Evolutionary conservation across 257 asterid genomes (phyloP).

Genomic region (Solanum neorickii): DNA sequence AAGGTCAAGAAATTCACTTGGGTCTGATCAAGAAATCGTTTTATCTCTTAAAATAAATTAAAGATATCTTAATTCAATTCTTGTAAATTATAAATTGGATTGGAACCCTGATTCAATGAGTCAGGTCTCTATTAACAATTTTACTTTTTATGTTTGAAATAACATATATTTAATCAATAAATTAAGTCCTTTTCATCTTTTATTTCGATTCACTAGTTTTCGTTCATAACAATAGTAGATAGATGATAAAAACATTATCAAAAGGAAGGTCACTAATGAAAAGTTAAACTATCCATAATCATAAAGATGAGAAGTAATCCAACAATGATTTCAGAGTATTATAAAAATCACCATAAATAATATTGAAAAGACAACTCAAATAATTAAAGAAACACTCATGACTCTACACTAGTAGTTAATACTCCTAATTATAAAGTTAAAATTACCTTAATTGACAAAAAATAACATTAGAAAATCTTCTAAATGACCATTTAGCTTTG

Average conservation of each 20-base stretch:
- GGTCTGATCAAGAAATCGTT: background rate
- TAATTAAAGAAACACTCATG: background rate
- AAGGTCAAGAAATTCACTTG: no score
- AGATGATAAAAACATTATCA: background rate
- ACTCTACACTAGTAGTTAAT: background rate
- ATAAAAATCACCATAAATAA: background rate
- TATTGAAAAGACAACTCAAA: background rate
- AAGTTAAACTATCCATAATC: background rate
- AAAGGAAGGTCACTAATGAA: background rate
- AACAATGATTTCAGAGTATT: background rate
- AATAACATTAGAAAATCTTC: background rate
- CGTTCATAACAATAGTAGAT: background rate
- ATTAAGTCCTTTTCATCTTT: background rate
- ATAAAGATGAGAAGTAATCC: background rate
- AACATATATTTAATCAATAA: background rate
- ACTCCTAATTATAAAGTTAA: background rate
- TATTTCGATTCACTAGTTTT: background rate
- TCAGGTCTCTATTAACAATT: rapidly evolving
- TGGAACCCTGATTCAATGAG: no score
- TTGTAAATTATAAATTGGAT: no score
- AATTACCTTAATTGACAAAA: background rate
- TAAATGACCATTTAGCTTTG: background rate
- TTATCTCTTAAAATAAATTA: no score
- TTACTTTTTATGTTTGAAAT: background rate
- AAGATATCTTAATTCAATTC: no score